These are phyloP conservation scores for Alternaria viburni DNA, from an alignment of 2,329 filamentous ascomycete genomes.

Conservation along the genomic window DNA sequence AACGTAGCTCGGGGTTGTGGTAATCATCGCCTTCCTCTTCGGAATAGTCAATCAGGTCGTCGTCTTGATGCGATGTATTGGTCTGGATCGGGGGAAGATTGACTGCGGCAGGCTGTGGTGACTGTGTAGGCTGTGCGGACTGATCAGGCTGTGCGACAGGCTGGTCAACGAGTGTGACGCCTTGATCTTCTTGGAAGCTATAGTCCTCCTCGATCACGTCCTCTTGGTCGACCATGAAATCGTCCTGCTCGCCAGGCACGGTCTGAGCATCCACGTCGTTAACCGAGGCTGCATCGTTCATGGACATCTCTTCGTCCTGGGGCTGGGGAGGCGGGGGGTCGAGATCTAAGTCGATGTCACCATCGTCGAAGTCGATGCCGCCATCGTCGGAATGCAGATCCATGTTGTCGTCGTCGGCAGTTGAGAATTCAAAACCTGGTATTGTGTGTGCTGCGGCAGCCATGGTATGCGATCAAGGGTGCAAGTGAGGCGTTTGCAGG, in stretches of 20 bases:
- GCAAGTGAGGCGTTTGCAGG: conserved; percentile 2
- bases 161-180: conserved; percentile 9
- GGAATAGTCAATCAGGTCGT: conserved; percentile 44
- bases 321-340: conserved; percentile 25
- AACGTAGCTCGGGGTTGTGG: conserved; percentile 4
- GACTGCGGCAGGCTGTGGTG: conserved; percentile 2
- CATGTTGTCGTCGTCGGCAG: conserved; percentile 54
- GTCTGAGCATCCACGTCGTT: conserved; percentile 25
- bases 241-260: conserved; percentile 35
- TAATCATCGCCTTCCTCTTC: conserved; percentile 38
- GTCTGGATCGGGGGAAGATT: background rate
- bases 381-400: conserved; percentile 60
- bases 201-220: conserved; percentile 38
- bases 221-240: conserved; percentile 48
- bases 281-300: conserved; percentile 57
- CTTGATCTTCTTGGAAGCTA: conserved; percentile 19
- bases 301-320: conserved; percentile 59
- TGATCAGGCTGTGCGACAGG: background rate
- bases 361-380: conserved; percentile 54
- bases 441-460: conserved; percentile 28
- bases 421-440: conserved; percentile 39
- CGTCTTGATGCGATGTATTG: conserved; percentile 21
- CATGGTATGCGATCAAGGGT: conserved; percentile 19
- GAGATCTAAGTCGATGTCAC: conserved; percentile 67
- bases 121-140: background rate